Conservation (phyloP, 2,329 filamentous ascomycete genomes). For the Pseudogymnoascus sp. region DNA sequence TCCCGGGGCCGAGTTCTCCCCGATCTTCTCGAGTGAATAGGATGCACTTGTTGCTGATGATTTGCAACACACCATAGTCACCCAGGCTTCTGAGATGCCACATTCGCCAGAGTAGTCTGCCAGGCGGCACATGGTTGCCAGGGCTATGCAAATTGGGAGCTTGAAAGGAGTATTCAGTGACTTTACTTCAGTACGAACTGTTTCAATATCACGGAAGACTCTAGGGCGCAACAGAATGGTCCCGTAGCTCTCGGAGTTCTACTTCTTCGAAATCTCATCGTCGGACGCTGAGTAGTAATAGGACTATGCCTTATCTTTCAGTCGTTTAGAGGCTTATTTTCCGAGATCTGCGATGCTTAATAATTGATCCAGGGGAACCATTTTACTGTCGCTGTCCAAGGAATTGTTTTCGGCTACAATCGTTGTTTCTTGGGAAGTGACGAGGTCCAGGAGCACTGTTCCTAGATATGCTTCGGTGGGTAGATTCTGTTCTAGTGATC, state of each 20-base stretch:
- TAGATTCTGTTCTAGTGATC: constrained; percentile 36
- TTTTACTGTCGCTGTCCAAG: constrained; percentile 19
- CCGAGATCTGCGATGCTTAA: constrained; percentile 56
- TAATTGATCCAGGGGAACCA: constrained; percentile 39
- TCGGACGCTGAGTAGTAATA: constrained; percentile 59
- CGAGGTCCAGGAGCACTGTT: constrained; percentile 30
- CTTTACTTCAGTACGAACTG: constrained; percentile 41
- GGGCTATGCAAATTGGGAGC: constrained; percentile 55
- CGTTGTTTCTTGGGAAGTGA: constrained; percentile 26
- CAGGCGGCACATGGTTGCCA: constrained; percentile 55
- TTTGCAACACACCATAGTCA: constrained; percentile 47
- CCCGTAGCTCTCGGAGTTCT: constrained; percentile 47
- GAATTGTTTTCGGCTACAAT: constrained; percentile 37
- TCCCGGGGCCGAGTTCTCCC: constrained; percentile 17
- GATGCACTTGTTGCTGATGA: constrained; percentile 55
- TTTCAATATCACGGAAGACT: constrained; percentile 47
- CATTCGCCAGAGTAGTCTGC: constrained; percentile 57
- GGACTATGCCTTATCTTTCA: constrained; percentile 58
- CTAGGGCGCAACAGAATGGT: constrained; percentile 52
- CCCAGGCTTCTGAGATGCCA: constrained; percentile 46
- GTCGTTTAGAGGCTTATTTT: constrained; percentile 43
- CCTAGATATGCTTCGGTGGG: constrained; percentile 39
- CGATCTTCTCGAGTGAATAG: constrained; percentile 47
- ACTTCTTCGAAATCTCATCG: constrained; percentile 55
- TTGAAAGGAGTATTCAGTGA: constrained; percentile 46